phyloP scores from a whole-genome alignment of 2,329 filamentous ascomycete genomes.

The Colletotrichum lupini region DNA sequence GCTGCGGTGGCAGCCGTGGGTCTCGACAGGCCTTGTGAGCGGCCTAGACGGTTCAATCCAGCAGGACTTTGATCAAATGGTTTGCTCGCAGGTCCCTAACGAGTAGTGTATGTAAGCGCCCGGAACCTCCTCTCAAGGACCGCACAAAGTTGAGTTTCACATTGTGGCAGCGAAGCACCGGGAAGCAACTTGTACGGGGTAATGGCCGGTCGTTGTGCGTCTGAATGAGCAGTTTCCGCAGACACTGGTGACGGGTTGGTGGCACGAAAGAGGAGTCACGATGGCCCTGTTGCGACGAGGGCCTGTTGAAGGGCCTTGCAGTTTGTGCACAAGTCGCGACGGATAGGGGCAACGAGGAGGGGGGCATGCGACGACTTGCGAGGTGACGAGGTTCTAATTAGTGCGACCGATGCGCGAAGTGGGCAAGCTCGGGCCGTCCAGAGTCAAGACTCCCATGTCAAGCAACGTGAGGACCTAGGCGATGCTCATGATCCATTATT shows the following conservation, averaged over 20 bases:
- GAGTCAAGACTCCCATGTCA: neutral
- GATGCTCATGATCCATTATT: neutral
- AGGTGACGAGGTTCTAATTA: neutral
- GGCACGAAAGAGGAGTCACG: conserved; percentile 12
- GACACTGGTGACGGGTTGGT: conserved; percentile 24
- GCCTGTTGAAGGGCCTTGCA: conserved; percentile 12
- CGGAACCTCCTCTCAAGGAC: neutral
- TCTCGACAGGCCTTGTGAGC: neutral
- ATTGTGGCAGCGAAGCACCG: conserved; percentile 18
- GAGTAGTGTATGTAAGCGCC: neutral
- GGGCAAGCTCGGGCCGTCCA: conserved; percentile 17
- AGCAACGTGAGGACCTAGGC: neutral
- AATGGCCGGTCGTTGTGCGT: neutral
- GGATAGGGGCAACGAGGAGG: conserved; percentile 6
- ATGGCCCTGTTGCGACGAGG: conserved; percentile 24
- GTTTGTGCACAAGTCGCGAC: neutral
- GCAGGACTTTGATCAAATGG: conserved; percentile 1
- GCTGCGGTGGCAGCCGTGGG: neutral
- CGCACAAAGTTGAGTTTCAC: conserved; percentile 12
- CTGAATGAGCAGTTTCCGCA: conserved; percentile 3
- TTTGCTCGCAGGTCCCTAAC: conserved; percentile 8
- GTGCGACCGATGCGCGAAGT: neutral
- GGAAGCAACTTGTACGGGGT: neutral
- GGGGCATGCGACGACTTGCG: neutral
- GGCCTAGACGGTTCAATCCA: conserved; percentile 8